Evolutionary conservation across 2,329 filamentous ascomycete species (phyloP).

Genomic region (Bipolaris cookei): DNA sequence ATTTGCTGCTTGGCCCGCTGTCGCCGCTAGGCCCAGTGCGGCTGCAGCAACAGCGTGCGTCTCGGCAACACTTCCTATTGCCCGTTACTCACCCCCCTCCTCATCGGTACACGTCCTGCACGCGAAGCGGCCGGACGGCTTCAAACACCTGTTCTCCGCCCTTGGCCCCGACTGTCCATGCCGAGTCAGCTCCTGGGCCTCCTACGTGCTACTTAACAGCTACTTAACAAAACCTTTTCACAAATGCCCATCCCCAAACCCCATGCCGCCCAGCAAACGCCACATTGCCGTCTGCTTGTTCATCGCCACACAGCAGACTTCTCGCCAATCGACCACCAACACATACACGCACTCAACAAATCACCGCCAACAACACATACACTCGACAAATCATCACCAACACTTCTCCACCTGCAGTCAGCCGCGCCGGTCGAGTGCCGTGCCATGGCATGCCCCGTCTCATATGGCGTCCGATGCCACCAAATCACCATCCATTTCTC

Average conservation of each 20-base stretch:
- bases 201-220: no score
- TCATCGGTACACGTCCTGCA: conserved; percentile 28
- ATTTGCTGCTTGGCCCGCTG: not conserved
- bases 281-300: not conserved
- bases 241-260: not conserved
- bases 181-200: not conserved
- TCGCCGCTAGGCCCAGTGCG: not conserved
- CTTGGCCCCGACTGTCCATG: not conserved
- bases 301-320: not conserved
- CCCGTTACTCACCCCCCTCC: not conserved
- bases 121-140: conserved; percentile 8
- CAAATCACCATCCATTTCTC: not conserved
- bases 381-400: not conserved
- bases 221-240: not conserved
- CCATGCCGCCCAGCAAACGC: not conserved
- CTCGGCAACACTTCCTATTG: conserved; percentile 29
- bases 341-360: not conserved
- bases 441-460: not conserved
- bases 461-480: not conserved
- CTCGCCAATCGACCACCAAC: not conserved
- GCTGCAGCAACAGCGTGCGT: conserved; percentile 12
- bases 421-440: not conserved
- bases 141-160: conserved; percentile 29
- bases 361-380: not conserved
- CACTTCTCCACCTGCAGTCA: not conserved